A percentile compares a stretch with the other conserved stretches of the same genome.
These are phyloP conservation scores for Cicer bijugum DNA, from an alignment of 306 rosid genomes.

Conservation along the genomic window DNA sequence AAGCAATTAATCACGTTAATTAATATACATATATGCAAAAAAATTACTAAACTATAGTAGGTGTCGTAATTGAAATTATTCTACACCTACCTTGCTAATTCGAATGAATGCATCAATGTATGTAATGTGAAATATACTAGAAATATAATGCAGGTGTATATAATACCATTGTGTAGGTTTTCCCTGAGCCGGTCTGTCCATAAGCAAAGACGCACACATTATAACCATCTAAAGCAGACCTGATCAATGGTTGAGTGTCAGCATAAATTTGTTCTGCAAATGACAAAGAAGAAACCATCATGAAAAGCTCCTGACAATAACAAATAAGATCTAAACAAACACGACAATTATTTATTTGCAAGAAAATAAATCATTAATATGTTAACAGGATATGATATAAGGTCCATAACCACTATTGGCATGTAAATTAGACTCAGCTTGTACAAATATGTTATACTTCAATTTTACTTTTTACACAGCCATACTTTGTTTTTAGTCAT, in stretches of 20 bases:
- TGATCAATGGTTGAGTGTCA: slow-evolving; percentile 78
- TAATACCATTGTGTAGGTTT: slow-evolving; percentile 95
- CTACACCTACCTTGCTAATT: neutral
- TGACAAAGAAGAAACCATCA: slow-evolving; percentile 26
- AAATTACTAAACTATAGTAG: slow-evolving; percentile 13
- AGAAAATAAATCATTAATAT: neutral
- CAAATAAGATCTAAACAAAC: neutral
- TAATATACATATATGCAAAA: slow-evolving; percentile 4
- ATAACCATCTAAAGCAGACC: slow-evolving; percentile 91
- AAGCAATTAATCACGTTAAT: slow-evolving; percentile 37
- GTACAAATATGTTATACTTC: neutral
- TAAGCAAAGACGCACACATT: slow-evolving; percentile 98
- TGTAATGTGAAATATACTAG: slow-evolving; percentile 11
- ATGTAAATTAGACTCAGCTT: slow-evolving; percentile 1
- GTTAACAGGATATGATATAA: neutral
- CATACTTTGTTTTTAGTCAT: neutral
- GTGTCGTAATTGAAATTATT: neutral
- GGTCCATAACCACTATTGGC: neutral
- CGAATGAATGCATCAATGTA: slow-evolving; percentile 27
- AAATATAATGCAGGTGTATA: neutral
- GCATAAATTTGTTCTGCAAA: slow-evolving; percentile 89
- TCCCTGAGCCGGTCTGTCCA: slow-evolving; percentile 99
- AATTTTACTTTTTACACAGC: neutral
- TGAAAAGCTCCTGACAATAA: slow-evolving; percentile 31
- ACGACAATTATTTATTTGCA: slow-evolving; percentile 27